These are phyloP conservation scores for Boletus subparvulus DNA, from an alignment of 768 basidiomycete species.

Conservation along the genomic window DNA sequence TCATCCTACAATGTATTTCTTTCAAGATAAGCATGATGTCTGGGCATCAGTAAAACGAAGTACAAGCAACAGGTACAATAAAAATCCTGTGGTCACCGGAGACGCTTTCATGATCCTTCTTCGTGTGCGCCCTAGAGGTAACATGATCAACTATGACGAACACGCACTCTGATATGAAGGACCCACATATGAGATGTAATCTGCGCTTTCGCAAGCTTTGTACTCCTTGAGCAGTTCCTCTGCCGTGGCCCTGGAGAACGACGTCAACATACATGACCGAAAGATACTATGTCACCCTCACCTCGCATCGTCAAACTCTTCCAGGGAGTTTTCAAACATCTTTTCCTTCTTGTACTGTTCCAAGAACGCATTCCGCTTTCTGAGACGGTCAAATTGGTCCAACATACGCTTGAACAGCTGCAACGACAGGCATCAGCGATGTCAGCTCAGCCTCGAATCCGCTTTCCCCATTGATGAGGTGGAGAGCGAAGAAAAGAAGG, in stretches of 20 bases:
- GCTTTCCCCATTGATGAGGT: no score
- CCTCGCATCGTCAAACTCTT: slow-evolving; percentile 99
- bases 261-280: background rate
- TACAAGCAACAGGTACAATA: slow-evolving; percentile 5
- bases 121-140: slow-evolving; percentile 34
- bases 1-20: slow-evolving; percentile 24
- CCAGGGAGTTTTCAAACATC: slow-evolving; percentile 89
- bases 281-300: slow-evolving; percentile 31
- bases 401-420: slow-evolving; percentile 96
- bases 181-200: slow-evolving; percentile 87
- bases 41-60: slow-evolving; percentile 1
- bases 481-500: background rate
- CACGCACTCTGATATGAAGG: background rate
- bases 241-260: slow-evolving; percentile 66
- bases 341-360: slow-evolving; percentile 98
- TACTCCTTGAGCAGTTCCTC: slow-evolving; percentile 91
- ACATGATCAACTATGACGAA: background rate
- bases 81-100: background rate
- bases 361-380: slow-evolving; percentile 89
- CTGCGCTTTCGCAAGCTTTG: slow-evolving; percentile 91
- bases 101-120: slow-evolving; percentile 25
- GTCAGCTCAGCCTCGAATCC: background rate
- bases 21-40: slow-evolving; percentile 1
- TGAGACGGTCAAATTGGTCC: slow-evolving; percentile 88
- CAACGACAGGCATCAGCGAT: background rate